Percentiles rank a stretch among this genome's conserved stretches.
phyloP scores from a whole-genome alignment of 768 basidiomycete genomes.

The Mycena latifolia region DNA sequence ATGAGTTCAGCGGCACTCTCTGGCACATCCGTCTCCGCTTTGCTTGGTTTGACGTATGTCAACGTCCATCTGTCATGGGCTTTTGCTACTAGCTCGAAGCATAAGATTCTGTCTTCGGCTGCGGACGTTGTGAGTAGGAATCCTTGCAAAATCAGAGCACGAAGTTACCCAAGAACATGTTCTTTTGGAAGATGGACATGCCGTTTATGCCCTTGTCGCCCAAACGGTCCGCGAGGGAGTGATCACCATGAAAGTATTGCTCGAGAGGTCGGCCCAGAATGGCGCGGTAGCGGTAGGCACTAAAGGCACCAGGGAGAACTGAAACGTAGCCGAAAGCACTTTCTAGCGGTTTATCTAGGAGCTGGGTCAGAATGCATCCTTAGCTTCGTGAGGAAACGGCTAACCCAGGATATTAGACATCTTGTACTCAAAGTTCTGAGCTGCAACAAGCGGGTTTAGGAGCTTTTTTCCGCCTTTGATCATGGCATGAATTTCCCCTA shows the following conservation, averaged over 20 bases:
- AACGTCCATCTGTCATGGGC: slow-evolving; percentile 75
- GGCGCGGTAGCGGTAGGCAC: slow-evolving; percentile 91
- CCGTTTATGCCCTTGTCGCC: slow-evolving; percentile 94
- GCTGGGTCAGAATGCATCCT: slow-evolving; percentile 22
- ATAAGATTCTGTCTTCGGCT: slow-evolving; percentile 85
- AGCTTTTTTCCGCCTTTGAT: slow-evolving; percentile 92
- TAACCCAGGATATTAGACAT: slow-evolving; percentile 95
- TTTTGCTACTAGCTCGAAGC: slow-evolving; percentile 85
- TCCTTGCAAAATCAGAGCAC: slow-evolving; percentile 41
- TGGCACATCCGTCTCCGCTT: slow-evolving; percentile 83
- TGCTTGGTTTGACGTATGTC: slow-evolving; percentile 84
- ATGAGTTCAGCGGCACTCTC: slow-evolving; percentile 81
- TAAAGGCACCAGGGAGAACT: slow-evolving; percentile 96
- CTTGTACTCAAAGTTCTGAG: slow-evolving; percentile 98
- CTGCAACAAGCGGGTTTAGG: slow-evolving; percentile 91
- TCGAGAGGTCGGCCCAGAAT: slow-evolving; percentile 90
- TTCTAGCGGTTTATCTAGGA: slow-evolving; percentile 91
- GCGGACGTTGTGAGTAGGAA: slow-evolving; percentile 36
- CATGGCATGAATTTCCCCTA: slow-evolving; percentile 93
- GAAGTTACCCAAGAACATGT: slow-evolving; percentile 80
- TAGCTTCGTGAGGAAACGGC: slow-evolving; percentile 25
- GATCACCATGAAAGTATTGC: slow-evolving; percentile 90
- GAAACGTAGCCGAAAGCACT: slow-evolving; percentile 96
- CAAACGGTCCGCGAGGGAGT: slow-evolving; percentile 89
- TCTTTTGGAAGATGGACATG: slow-evolving; percentile 97